Evolutionary conservation across 2,329 filamentous ascomycete species (phyloP).

Genomic region (Xylaria sp.): DNA sequence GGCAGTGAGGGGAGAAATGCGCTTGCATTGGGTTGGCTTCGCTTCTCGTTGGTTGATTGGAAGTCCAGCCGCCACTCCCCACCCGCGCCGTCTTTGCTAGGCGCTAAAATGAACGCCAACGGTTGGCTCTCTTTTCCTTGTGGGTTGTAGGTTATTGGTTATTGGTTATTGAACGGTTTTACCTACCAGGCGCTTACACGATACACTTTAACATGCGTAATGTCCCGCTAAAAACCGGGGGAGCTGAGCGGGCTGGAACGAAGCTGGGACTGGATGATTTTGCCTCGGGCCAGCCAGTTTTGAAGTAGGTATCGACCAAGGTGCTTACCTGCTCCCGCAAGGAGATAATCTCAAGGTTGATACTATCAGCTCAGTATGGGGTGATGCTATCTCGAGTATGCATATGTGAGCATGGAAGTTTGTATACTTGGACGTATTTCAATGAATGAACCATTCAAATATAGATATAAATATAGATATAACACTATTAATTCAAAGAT

Average conservation of each 20-base stretch:
- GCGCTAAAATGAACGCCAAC: background rate
- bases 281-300: too few relatives aligned
- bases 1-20: background rate
- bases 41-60: slow-evolving; percentile 2
- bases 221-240: background rate
- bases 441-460: too few relatives aligned
- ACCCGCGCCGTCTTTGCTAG: background rate
- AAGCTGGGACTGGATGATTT: too few relatives aligned
- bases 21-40: background rate
- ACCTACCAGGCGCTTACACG: slow-evolving; percentile 5
- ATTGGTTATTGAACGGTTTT: background rate
- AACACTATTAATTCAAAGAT: slow-evolving; percentile 25
- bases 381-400: too few relatives aligned
- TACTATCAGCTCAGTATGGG: too few relatives aligned
- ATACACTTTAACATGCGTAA: too few relatives aligned
- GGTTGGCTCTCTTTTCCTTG: background rate
- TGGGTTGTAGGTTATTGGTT: background rate
- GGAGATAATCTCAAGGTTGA: too few relatives aligned
- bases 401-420: too few relatives aligned
- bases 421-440: too few relatives aligned
- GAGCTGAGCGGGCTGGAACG: background rate
- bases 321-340: too few relatives aligned
- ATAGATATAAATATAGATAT: too few relatives aligned
- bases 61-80: slow-evolving; percentile 5
- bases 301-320: too few relatives aligned